phyloP scores from a whole-genome alignment of 2,329 filamentous ascomycete species.

The Colletotrichum plurivorum region DNA sequence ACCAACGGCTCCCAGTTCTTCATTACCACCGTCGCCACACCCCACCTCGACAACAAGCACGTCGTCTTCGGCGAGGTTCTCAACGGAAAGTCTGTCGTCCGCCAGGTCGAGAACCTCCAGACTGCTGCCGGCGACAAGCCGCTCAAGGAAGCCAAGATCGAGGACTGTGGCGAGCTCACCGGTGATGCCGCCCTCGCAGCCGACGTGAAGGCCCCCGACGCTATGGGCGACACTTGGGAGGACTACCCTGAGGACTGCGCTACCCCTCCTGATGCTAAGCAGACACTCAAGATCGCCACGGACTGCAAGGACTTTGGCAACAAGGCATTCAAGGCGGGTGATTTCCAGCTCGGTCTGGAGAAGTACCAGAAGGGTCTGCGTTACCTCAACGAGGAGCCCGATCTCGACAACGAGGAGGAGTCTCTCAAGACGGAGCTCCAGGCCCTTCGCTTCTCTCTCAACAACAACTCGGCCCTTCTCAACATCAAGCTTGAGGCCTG shows the following conservation, averaged over 20 bases:
- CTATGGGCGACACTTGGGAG: slow-evolving; percentile 91
- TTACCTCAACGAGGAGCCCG: slow-evolving; percentile 89
- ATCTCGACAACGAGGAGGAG: slow-evolving; percentile 78
- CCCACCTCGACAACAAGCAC: slow-evolving; percentile 95
- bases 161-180: slow-evolving; percentile 87
- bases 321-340: slow-evolving; percentile 87
- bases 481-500: slow-evolving; percentile 84
- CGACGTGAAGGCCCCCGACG: slow-evolving; percentile 79
- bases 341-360: slow-evolving; percentile 79
- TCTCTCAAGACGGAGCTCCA: slow-evolving; percentile 75
- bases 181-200: slow-evolving; percentile 78
- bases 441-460: slow-evolving; percentile 84
- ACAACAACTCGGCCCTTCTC: slow-evolving; percentile 90
- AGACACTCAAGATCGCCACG: slow-evolving; percentile 83
- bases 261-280: slow-evolving; percentile 73
- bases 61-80: slow-evolving; percentile 97
- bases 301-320: slow-evolving; percentile 95
- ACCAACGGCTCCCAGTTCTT: slow-evolving; percentile 99
- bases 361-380: slow-evolving; percentile 97
- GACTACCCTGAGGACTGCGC: slow-evolving; percentile 92
- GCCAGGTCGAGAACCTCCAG: slow-evolving; percentile 88
- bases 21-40: slow-evolving; percentile 94
- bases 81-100: slow-evolving; percentile 90
- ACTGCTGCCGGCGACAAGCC: slow-evolving; percentile 86
- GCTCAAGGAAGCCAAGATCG: slow-evolving; percentile 78